Base-by-base conservation (phyloP, 1,284 basidiomycete species). In the Pseudozyma thailandica region DNA sequence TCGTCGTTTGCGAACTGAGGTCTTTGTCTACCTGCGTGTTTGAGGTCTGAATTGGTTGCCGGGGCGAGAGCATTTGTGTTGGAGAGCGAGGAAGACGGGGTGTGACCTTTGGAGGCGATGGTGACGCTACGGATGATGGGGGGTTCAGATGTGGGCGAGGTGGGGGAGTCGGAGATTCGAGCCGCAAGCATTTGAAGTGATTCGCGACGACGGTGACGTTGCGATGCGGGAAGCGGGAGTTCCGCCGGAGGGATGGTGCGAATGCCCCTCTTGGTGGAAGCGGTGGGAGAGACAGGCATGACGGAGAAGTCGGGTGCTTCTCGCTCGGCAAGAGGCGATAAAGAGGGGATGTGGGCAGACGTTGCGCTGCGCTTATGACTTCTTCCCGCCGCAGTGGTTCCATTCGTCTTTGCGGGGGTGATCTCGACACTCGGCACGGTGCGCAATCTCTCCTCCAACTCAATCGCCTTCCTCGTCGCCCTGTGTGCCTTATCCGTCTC, bases 401-500 rank as follows among this genome's bases (percentile, higher is more conserved):
- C 48, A 21, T 50, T 50, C 8, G 37, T 21, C 25, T 39, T 49
- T 20, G 37, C 21, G 15, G 46, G n/a, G 30, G 21, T 18, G 25
- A 18, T 28, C 48, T 12, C 15, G 15, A 21, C 16, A 16, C 5
- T 9, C 38, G 26, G 37, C 13, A 13, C 18, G 4, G 39, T 12
- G 6, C 53, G 33, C 16, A 61, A 26, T 41, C 15, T 30, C 26
- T 75, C 73, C 53, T 79, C 74, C 27, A 78, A 31, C 47, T 78
- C 75, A 20, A 66, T 55, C 9, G 63, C 75, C 33, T 45, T 37
- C 6, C 60, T 20, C n/a, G 53, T 53, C 6, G 72, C 70, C 31
- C 60, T 55, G 56, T 75, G 73, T 15, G 69, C 65, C n/a, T 53
- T 50, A 10, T 77, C 75, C 28, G 58, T 63, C 55, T 75, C 74